phyloP scores from a whole-genome alignment of 805 yeast genomes.

The Candida montana region DNA sequence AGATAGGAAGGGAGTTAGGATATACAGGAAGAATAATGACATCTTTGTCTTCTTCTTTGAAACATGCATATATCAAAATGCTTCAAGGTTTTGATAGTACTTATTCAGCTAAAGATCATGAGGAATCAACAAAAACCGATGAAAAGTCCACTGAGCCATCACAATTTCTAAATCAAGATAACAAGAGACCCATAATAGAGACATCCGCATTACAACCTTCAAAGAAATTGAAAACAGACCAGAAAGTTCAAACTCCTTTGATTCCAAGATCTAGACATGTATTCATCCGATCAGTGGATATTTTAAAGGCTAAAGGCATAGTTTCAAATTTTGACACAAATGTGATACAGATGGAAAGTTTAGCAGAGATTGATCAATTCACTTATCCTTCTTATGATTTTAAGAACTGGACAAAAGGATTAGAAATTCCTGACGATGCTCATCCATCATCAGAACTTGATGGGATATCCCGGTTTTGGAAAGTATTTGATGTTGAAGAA shows the following conservation, averaged over 20 bases:
- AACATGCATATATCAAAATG: conserved; percentile 50
- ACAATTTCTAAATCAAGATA: conserved; percentile 8
- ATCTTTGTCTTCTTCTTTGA: conserved; percentile 61
- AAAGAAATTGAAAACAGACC: conserved; percentile 1
- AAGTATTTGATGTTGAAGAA: too few relatives aligned
- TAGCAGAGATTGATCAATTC: conserved; percentile 28
- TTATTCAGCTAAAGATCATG: background rate
- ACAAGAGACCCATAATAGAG: conserved; percentile 9
- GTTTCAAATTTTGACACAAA: conserved; percentile 43
- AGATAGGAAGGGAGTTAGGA: conserved; percentile 76
- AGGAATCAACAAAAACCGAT: background rate
- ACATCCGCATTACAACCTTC: background rate
- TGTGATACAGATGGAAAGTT: conserved; percentile 38
- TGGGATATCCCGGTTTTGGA: too few relatives aligned
- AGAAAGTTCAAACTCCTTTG: conserved; percentile 27
- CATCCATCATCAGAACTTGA: conserved; percentile 33
- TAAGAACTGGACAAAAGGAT: conserved; percentile 38
- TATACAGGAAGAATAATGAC: conserved; percentile 68
- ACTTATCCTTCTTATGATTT: conserved; percentile 39
- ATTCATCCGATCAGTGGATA: conserved; percentile 40
- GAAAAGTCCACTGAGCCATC: background rate
- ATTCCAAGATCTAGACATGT: conserved; percentile 42
- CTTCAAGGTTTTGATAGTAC: conserved; percentile 15
- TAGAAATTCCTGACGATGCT: conserved; percentile 35
- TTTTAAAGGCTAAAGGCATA: conserved; percentile 46